Evolutionary conservation across 2,329 filamentous ascomycete species (phyloP).

Genomic region (Apiospora saccharicola): DNA sequence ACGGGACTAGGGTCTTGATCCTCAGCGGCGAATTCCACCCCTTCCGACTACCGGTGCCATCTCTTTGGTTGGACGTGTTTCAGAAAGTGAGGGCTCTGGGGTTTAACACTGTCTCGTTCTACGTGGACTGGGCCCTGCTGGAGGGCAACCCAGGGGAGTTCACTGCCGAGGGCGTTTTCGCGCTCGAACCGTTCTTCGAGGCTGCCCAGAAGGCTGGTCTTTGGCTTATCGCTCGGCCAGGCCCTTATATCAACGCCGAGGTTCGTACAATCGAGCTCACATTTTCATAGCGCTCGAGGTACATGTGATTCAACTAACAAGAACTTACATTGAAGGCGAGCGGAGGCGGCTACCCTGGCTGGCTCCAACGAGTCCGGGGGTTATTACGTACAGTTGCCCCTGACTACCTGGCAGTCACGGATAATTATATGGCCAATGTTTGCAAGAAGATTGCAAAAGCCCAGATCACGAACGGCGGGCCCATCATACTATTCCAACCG

Average conservation of each 20-base stretch:
- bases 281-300: background rate
- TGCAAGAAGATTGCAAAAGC: constrained; percentile 72
- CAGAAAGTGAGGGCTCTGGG: constrained; percentile 85
- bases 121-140: constrained; percentile 78
- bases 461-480: constrained; percentile 84
- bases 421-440: constrained; percentile 67
- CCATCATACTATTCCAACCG: constrained; percentile 79
- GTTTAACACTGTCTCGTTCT: constrained; percentile 82
- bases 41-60: constrained; percentile 55
- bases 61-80: constrained; percentile 72
- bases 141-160: constrained; percentile 78
- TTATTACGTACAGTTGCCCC: constrained; percentile 68
- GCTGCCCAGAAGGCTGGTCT: constrained; percentile 77
- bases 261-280: constrained; percentile 45
- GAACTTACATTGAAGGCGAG: constrained; percentile 38
- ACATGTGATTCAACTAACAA: background rate
- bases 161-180: constrained; percentile 74
- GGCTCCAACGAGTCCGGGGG: constrained; percentile 74
- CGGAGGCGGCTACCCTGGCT: constrained; percentile 83
- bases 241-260: constrained; percentile 83
- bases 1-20: constrained; percentile 71
- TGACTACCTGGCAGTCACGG: constrained; percentile 69
- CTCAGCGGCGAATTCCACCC: constrained; percentile 75
- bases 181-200: constrained; percentile 77
- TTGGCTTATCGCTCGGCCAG: constrained; percentile 74